Base-by-base conservation (phyloP, 2,329 filamentous ascomycete species). In the Aspergillus awamori region DNA sequence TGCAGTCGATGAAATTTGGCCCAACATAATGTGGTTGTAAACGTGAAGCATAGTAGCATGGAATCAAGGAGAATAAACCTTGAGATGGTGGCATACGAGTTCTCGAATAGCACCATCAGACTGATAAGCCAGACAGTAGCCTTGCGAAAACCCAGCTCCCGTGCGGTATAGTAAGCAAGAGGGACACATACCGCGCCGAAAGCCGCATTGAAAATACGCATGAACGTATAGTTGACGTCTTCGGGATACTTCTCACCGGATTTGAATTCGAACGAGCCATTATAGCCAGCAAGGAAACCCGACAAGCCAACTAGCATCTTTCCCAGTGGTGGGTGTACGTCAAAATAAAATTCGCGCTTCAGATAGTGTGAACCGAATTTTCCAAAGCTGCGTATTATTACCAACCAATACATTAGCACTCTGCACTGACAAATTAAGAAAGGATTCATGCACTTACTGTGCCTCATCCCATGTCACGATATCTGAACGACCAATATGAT, bases 341-440 rank as follows among this genome's bases (percentile, higher is more conserved):
- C 92, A 81, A 99, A 99, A 85, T 99, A 99, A 84, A 98, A 97
- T 80, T 99, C 95, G 78, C 94, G 92, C 79, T 99, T 97, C 75
- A 99, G 89, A 79, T 99, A 99, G 81, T 99, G 94, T 71, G 94
- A 98, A 66, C 95, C 95, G 79, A 99, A 99, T 82, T 99, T 99
- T 57, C 79, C 79, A 67, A 81, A 81, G 67, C 79, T 80, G 66
- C 38, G 64, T 39, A 58, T 45, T 22, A 30, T 49, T 56, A 43
- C 26, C 45, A 61, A 36, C 62, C 54, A 57, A 49, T 54, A 45
- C 52, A 24, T 28, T n/a, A 41, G 26, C 45, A 30, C 8, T 13
- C 11, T 22, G 20, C 26, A 62, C 39, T n/a, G 26, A 3, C 6
- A 41, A 11, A 30, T 30, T 30, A 11, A 11, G 4, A 33, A 36